Base-by-base conservation (phyloP, 2,329 filamentous ascomycete species). In the Microdochium nivale region DNA sequence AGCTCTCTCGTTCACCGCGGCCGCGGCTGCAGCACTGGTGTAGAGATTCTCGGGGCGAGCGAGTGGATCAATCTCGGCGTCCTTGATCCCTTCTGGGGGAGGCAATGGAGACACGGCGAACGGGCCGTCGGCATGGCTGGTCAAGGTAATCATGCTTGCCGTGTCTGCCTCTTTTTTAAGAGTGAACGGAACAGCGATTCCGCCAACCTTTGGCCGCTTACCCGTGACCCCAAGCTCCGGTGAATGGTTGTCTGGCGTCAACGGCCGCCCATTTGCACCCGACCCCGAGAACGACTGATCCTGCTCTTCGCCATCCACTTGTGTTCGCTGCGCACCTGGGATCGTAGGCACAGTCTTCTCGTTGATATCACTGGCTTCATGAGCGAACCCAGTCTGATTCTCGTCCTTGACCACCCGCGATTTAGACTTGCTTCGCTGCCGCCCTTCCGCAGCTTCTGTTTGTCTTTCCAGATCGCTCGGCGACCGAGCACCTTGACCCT, bases 141-240 rank as follows among this genome's bases (percentile, higher is more conserved):
- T 44, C n/a, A 90, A 67, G 0, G 86, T 89, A 50, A 85, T 69
- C 77, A 86, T 88, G 67, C 85, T 89, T 1, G 84, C 84, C 19
- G 81, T 86, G 3, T 81, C 78, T 2, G 79, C 78, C 21, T 86
- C 77, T 56, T 78, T 78, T 50, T 78, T 77, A 14, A 91, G 65
- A 52, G 80, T 86, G 61, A 91, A 91, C 0, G 87, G 87, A 58
- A 88, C 78, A 0, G 87, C 86, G 25, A 90, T 79, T 0, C 86
- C 84, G 21, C 80, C 81, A 5, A 87, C 73, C 47, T 82, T 83
- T 0, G 86, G 84, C 2, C 87, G 73, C 60, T 84, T 86, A 4
- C 79, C 79, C 0, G 76, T 73, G 3, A 76, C 72, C 0, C 77
- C 79, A 0, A 80, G 71, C 55, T 75, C 67, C 46, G 77, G 59